phyloP scores from a whole-genome alignment of 169 alveolate species.

The Plasmodium vivax region DNA sequence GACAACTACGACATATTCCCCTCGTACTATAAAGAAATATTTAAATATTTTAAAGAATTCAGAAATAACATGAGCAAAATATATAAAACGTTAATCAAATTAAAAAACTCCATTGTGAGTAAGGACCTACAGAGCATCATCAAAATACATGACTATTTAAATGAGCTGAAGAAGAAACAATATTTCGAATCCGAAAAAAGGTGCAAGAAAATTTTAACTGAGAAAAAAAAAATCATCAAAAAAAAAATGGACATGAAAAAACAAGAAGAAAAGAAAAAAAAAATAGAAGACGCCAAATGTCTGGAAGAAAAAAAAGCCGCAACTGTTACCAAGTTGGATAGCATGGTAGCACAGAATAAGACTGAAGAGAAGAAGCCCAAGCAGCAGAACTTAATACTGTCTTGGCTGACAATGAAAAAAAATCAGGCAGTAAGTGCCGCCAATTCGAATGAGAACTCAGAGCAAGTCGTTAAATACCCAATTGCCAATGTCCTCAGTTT shows the following conservation, averaged over 20 bases:
- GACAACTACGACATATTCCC: conserved; percentile 70
- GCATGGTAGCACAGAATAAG: conserved; percentile 13
- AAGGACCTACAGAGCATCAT: conserved; percentile 49
- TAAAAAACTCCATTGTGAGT: conserved; percentile 29
- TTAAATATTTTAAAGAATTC: conserved; percentile 65
- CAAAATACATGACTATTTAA: conserved; percentile 53
- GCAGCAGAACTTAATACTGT: conserved; percentile 51
- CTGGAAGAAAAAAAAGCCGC: conserved; percentile 51
- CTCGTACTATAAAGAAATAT: conserved; percentile 55
- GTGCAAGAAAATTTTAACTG: conserved; percentile 45
- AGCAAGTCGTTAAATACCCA: conserved; percentile 31
- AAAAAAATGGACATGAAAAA: conserved; percentile 69
- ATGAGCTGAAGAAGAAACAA: conserved; percentile 61
- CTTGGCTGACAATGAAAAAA: conserved; percentile 67
- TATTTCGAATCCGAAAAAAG: conserved; percentile 69
- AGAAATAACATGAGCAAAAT: conserved; percentile 53
- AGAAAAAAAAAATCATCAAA: conserved; percentile 65
- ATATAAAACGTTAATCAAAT: conserved; percentile 65
- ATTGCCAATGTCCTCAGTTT: conserved; percentile 27
- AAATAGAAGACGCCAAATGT: conserved; percentile 26
- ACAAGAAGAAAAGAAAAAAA: conserved; percentile 73
- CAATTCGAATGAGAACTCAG: conserved; percentile 5
- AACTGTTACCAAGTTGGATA: conserved; percentile 43
- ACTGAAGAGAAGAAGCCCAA: conserved; percentile 52
- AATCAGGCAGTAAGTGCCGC: conserved; percentile 10